Conservation (phyloP, 345 rosid genomes). For the Odontarrhena argentea region DNA sequence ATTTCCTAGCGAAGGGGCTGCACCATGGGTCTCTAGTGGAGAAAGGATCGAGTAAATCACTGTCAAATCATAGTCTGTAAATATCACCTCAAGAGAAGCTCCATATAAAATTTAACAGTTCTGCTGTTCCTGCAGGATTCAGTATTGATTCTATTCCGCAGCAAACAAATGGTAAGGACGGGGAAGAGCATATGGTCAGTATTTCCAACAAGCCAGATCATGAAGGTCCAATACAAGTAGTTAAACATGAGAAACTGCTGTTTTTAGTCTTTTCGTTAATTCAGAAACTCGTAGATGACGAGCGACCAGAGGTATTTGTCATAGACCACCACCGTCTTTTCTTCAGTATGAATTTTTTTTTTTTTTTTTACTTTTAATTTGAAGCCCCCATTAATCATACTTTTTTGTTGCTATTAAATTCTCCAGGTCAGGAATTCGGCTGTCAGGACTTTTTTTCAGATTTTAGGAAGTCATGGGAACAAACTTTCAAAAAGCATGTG, state of each 20-base stretch:
- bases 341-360: constrained; percentile 6
- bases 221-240: constrained; percentile 42
- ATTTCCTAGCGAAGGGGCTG: constrained; percentile 82
- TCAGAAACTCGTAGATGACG: constrained; percentile 93
- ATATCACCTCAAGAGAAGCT: constrained; percentile 14
- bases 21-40: constrained; percentile 48
- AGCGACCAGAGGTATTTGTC: constrained; percentile 86
- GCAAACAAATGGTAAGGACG: constrained; percentile 50
- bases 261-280: constrained; percentile 85
- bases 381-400: constrained; percentile 12
- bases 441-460: constrained; percentile 90
- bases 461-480: constrained; percentile 89
- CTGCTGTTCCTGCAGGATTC: constrained; percentile 42
- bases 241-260: constrained; percentile 68
- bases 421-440: constrained; percentile 96
- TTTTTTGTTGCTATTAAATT: constrained; percentile 10
- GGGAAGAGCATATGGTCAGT: constrained; percentile 44
- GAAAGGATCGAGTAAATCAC: constrained; percentile 57
- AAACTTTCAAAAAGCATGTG: constrained; percentile 92
- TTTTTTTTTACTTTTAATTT: not conserved
- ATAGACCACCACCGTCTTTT: constrained; percentile 29
- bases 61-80: constrained; percentile 25
- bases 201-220: constrained; percentile 40
- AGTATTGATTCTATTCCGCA: constrained; percentile 39
- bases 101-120: constrained; percentile 1